phyloP scores from a whole-genome alignment of 2,329 filamentous ascomycete species.

The Pseudogymnoascus pannorum region DNA sequence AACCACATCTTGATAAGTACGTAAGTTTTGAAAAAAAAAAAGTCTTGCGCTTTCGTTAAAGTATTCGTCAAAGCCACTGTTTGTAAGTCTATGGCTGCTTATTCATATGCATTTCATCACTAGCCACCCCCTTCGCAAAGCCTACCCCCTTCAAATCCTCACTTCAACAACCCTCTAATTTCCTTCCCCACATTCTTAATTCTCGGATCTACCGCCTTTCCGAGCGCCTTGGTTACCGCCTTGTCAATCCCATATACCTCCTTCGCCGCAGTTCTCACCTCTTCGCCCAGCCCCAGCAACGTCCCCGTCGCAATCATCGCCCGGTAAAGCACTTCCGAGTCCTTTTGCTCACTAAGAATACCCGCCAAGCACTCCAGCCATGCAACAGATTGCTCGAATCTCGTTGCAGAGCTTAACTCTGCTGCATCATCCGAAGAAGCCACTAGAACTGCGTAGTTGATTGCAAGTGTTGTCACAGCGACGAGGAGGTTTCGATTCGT shows the following conservation, averaged over 20 bases:
- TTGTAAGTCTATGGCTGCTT: neutral
- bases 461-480: slow-evolving; percentile 70
- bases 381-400: slow-evolving; percentile 36
- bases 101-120: neutral
- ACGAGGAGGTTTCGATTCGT: slow-evolving; percentile 76
- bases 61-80: neutral
- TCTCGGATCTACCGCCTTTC: slow-evolving; percentile 51
- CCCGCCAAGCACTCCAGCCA: slow-evolving; percentile 53
- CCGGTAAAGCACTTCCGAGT: slow-evolving; percentile 78
- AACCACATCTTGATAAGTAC: neutral
- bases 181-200: slow-evolving; percentile 53
- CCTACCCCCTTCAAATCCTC: neutral
- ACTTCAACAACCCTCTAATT: slow-evolving; percentile 42
- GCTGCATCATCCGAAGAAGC: slow-evolving; percentile 29
- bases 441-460: slow-evolving; percentile 78
- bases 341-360: slow-evolving; percentile 58
- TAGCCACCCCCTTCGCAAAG: neutral
- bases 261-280: slow-evolving; percentile 50
- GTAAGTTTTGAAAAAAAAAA: neutral
- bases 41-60: slow-evolving; percentile 3
- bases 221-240: slow-evolving; percentile 40
- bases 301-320: slow-evolving; percentile 79
- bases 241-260: slow-evolving; percentile 47
- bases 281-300: slow-evolving; percentile 49
- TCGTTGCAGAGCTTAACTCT: slow-evolving; percentile 26